Evolutionary conservation across 345 rosid genomes (phyloP), one percentile per base, ranked within the genome.

Genomic region (Mercurialis annua): DNA sequence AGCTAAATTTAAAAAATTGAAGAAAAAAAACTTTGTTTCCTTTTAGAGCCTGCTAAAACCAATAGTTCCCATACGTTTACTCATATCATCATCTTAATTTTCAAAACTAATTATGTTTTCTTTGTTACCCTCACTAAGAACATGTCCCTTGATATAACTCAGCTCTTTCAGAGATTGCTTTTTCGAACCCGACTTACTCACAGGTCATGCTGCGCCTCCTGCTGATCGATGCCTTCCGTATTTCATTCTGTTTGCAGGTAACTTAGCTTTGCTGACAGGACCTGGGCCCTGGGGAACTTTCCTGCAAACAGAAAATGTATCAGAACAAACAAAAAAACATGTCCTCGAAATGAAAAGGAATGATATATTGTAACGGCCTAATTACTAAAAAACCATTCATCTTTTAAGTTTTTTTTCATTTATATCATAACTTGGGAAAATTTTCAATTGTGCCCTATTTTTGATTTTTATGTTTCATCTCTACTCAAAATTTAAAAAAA

Each of bases 81-180:
- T 71, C 15, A 81, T 48, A 14, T 31, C 64, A 55, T 76, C 67
- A 33, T 77, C 70, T 56, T 74, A 74, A 58, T 75, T 75, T 54
- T 57, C 62, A 26, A 67, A 60, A 68, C 62, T 36, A 26, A 26
- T 65, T 0, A 54, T 10, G 6, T 79, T 79, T 67, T 79, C 83
- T 55, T 79, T 74, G 62, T 74, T 74, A 20, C 64, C 52, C 5
- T 24, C 72, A 27, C 40, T 10, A 30, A 30, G 29, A 29, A 18
- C 3, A 15, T 18, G 47, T 38, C 2, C 29, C n/a, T 7, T 61
- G 24, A 11, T 8, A 46, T 29, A 52, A 54, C 50, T 73, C 29
- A 44, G 66, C 54, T 51, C 49, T 47, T 71, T 59, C 53, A 5
- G 30, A 29, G 36, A 57, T 5, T 38, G 64, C 67, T 72, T 81